Evolutionary conservation across 305 asterid species (phyloP), one percentile per base, ranked within the genome.

Genomic region (Fraxinus latifolia): DNA sequence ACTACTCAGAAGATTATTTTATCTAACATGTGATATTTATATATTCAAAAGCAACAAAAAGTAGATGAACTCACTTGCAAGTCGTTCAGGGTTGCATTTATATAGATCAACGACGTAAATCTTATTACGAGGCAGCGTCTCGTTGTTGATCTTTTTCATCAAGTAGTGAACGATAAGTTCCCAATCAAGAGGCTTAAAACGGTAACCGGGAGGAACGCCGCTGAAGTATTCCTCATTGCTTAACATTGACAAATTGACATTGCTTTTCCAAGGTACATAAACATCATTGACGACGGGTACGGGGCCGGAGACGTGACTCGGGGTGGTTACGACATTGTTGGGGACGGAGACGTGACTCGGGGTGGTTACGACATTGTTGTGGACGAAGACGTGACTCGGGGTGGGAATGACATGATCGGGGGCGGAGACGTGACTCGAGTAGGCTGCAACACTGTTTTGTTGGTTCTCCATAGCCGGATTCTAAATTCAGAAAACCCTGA

Each of bases 161-260:
- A 81, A n/a, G 44, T 80, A 84, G 34, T 58, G 31, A 21, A 55
- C 6, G 9, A 84, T 58, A 27, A 84, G 84, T 17, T 84, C 87
- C 2, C 32, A 2, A 11, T 81, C 84, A 2, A 0, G 21, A 3
- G 87, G 87, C 27, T 71, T 27, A 74, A 84, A 84, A 21, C 77
- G 83, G 31, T 76, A 84, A 12, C 84, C 84, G 0, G 82, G 79
- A 3, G 84, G 84, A 21, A 62, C 32, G 2, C 7, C 4, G 3
- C n/a, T 23, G 4, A 62, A 62, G 33, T 62, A 62, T 62, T 62
- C 72, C 14, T 62, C 33, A 23, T 62, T 15, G n/a, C 72, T 62
- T 23, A 62, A 9, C 33, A 23, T 0, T 62, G 72, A 62, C 32
- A 23, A 23, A 23, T 23, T 23, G 72, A 62, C 72, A 62, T 23